Evolutionary conservation across 768 basidiomycete genomes (phyloP).

Genomic region (Russula ochroleuca): DNA sequence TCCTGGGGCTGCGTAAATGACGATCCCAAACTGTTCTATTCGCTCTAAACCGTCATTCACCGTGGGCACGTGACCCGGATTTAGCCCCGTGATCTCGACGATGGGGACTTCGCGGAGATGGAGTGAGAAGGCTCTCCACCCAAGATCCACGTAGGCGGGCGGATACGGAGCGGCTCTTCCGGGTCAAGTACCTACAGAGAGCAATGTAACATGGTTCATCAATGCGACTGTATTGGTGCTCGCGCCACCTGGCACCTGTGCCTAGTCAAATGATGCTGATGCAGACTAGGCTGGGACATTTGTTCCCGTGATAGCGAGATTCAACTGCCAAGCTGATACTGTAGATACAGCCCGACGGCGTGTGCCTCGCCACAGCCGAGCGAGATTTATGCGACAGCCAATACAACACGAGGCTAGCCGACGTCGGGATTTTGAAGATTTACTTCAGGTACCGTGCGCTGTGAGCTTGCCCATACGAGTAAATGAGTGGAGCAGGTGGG

Average conservation of each 20-base stretch:
- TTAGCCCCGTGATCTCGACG: conserved; percentile 89
- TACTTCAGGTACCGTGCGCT: background rate
- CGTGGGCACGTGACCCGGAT: conserved; percentile 11
- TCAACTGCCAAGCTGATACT: background rate
- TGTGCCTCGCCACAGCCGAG: background rate
- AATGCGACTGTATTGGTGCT: background rate
- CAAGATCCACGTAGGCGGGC: background rate
- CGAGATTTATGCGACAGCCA: background rate
- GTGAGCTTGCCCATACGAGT: background rate
- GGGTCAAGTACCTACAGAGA: background rate
- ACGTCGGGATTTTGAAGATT: background rate
- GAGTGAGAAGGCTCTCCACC: conserved; percentile 40
- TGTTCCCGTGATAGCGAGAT: background rate
- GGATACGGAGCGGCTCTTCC: background rate
- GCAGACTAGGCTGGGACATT: background rate
- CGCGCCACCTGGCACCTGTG: background rate
- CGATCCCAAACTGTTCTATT: background rate
- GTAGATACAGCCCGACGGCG: background rate
- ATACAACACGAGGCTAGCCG: conserved; percentile 1
- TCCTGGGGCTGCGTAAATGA: conserved; percentile 1
- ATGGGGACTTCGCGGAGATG: conserved; percentile 81
- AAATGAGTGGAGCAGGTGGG: background rate
- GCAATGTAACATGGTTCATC: background rate
- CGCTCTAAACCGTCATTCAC: background rate
- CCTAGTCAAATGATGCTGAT: conserved; percentile 10